Evolutionary conservation across 164 flowering plant species (phyloP).

Genomic region (Chimonanthus salicifolius): DNA sequence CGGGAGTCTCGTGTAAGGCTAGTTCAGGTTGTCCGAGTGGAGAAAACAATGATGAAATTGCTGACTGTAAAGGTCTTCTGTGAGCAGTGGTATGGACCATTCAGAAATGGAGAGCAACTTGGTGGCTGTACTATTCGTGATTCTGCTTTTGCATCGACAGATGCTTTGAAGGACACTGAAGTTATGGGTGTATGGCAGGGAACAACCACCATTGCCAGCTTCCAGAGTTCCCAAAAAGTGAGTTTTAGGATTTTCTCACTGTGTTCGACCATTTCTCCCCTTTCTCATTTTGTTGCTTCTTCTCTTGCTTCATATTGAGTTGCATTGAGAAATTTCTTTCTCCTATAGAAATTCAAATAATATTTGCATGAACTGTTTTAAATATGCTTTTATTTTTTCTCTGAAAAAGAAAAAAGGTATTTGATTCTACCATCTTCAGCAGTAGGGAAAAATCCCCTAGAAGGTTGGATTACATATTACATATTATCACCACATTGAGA

Average conservation of each 20-base stretch:
- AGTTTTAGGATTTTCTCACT: constrained; percentile 21
- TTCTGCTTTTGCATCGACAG: constrained; percentile 78
- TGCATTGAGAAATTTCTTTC: neutral
- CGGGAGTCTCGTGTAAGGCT: constrained; percentile 73
- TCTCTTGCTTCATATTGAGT: neutral
- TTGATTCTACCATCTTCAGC: too few species aligned
- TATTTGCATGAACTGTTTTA: too few species aligned
- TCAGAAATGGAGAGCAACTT: constrained; percentile 82
- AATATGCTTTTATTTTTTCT: too few species aligned
- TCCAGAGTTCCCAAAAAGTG: constrained; percentile 37
- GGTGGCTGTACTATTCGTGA: constrained; percentile 95
- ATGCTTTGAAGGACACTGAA: constrained; percentile 40
- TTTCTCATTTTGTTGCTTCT: neutral
- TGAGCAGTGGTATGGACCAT: constrained; percentile 97
- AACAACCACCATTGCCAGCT: constrained; percentile 32
- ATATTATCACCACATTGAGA: too few species aligned
- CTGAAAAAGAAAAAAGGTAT: too few species aligned
- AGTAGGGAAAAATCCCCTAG: too few species aligned
- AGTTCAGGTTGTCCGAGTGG: constrained; percentile 48
- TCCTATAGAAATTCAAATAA: neutral
- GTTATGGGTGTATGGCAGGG: constrained; percentile 68
- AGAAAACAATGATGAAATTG: constrained; percentile 25
- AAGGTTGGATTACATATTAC: too few species aligned
- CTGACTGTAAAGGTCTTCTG: constrained; percentile 50
- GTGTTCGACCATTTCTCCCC: neutral